Evolutionary conservation across 2,329 filamentous ascomycete species (phyloP).

Genomic region (Phialophora chinensis): DNA sequence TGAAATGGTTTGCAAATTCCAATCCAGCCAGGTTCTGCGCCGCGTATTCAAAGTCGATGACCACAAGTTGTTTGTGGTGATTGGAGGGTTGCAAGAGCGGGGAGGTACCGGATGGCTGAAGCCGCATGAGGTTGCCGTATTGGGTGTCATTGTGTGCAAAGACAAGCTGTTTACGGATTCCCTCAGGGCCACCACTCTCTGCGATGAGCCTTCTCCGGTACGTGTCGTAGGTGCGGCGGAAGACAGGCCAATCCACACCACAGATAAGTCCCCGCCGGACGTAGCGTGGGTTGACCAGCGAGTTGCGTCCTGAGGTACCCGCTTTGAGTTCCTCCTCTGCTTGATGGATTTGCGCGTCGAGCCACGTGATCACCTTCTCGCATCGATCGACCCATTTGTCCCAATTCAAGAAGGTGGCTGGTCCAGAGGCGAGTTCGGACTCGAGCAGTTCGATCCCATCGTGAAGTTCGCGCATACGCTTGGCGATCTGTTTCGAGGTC

Average conservation of each 20-base stretch:
- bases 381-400: constrained; percentile 81
- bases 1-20: constrained; percentile 97
- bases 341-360: constrained; percentile 64
- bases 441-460: constrained; percentile 87
- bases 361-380: constrained; percentile 58
- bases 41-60: constrained; percentile 98
- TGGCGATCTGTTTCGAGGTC: constrained; percentile 90
- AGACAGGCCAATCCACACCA: constrained; percentile 80
- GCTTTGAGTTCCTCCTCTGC: constrained; percentile 51
- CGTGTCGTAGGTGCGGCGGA: constrained; percentile 74
- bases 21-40: constrained; percentile 83
- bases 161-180: constrained; percentile 75
- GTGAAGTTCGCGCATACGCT: constrained; percentile 95
- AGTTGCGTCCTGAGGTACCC: constrained; percentile 39
- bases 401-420: constrained; percentile 91
- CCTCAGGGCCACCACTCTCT: constrained; percentile 70
- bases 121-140: constrained; percentile 94
- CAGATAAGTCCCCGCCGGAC: constrained; percentile 72
- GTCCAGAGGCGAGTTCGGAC: constrained; percentile 76
- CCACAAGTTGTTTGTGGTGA: constrained; percentile 92
- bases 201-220: constrained; percentile 77
- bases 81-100: constrained; percentile 88
- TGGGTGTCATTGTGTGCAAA: constrained; percentile 99
- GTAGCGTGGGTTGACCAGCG: constrained; percentile 29
- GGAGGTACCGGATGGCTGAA: constrained; percentile 73